phyloP scores from a whole-genome alignment of 129 eudicot species.

The Deinandra increscens region DNA sequence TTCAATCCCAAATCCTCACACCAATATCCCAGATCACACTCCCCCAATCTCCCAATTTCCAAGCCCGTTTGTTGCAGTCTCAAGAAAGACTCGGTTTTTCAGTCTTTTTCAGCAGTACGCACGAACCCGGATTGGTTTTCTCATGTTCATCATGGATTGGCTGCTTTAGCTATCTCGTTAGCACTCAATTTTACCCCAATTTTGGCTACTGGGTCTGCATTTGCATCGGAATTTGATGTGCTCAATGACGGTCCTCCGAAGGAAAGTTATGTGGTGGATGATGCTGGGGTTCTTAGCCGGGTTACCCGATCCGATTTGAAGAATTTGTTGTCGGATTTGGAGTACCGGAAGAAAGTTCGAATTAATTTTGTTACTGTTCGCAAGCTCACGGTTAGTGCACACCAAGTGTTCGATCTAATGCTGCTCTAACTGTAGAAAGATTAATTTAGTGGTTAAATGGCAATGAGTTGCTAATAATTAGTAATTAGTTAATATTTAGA shows the following conservation, averaged over 20 bases:
- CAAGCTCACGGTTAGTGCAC: constrained; percentile 84
- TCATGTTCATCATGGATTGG: constrained; percentile 71
- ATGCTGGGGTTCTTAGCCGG: constrained; percentile 96
- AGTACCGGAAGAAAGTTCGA: constrained; percentile 79
- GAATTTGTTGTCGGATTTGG: constrained; percentile 79
- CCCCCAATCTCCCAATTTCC: constrained; percentile 27
- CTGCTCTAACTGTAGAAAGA: not conserved
- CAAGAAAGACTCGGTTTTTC: constrained; percentile 36
- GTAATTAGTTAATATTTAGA: not conserved
- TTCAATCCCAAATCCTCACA: constrained; percentile 45
- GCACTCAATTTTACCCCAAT: constrained; percentile 75
- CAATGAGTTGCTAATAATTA: too few relatives aligned
- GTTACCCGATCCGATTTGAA: constrained; percentile 84
- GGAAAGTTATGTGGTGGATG: constrained; percentile 80
- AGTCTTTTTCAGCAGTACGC: constrained; percentile 44
- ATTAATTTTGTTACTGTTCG: constrained; percentile 84
- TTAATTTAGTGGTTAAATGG: too few relatives aligned
- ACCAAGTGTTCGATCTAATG: constrained; percentile 2
- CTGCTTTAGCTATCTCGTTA: constrained; percentile 84
- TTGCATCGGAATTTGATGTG: constrained; percentile 89
- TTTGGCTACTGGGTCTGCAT: constrained; percentile 46
- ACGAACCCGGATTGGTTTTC: constrained; percentile 46
- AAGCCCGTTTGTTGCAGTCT: constrained; percentile 62
- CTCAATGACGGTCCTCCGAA: constrained; percentile 89
- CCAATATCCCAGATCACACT: constrained; percentile 37